These are phyloP conservation scores for Cryomyces minteri DNA, from an alignment of 495 filamentous ascomycete genomes.

Conservation along the genomic window DNA sequence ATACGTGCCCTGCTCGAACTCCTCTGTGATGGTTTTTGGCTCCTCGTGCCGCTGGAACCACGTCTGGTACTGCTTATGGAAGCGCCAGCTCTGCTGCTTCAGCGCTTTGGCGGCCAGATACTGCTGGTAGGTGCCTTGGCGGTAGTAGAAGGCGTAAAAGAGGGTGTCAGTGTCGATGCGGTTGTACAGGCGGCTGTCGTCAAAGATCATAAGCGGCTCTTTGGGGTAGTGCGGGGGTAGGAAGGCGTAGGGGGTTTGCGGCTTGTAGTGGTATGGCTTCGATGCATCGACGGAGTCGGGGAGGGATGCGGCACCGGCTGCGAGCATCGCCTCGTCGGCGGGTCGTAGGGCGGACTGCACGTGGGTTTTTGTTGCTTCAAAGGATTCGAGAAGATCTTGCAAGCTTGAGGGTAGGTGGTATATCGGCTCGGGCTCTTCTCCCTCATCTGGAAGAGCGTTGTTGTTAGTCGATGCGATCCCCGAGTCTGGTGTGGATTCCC, in stretches of 20 bases:
- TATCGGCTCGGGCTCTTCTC: constrained; percentile 60
- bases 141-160: constrained; percentile 99
- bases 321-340: constrained; percentile 40
- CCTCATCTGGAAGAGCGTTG: constrained; percentile 20
- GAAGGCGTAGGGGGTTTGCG: constrained; percentile 50
- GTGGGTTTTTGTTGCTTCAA: constrained; percentile 55
- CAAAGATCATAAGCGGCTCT: constrained; percentile 73
- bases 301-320: constrained; percentile 45
- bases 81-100: constrained; percentile 94
- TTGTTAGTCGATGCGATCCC: neutral
- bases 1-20: constrained; percentile 96
- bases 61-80: constrained; percentile 98
- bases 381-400: constrained; percentile 77
- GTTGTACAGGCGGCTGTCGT: constrained; percentile 72
- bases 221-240: constrained; percentile 80
- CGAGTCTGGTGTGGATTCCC: constrained; percentile 16
- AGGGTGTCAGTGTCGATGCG: constrained; percentile 87
- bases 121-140: constrained; percentile 88
- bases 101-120: constrained; percentile 90
- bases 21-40: constrained; percentile 94
- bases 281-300: constrained; percentile 67
- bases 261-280: constrained; percentile 64
- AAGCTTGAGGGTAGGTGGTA: constrained; percentile 86
- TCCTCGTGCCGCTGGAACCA: constrained; percentile 99
- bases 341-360: constrained; percentile 8